Base-by-base conservation (phyloP, 345 rosid genomes). In the Rubroshorea leprosula region DNA sequence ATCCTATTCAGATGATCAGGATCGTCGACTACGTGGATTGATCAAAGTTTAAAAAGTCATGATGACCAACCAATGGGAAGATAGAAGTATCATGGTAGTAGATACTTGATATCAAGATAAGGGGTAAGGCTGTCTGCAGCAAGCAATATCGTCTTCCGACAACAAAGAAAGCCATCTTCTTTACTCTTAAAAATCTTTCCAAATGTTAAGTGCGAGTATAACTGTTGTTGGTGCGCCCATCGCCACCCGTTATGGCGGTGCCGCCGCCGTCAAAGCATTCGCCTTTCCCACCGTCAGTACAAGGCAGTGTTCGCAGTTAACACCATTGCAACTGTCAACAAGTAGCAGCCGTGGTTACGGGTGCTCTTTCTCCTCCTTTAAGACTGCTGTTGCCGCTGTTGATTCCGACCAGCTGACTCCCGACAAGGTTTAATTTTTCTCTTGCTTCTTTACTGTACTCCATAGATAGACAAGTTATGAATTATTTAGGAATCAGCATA, bases 351-450 rank as follows among this genome's bases (percentile, higher is more conserved):
- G 53, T 21, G 44, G 39, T n/a, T 4, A 8, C 31, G 8, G 31
- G 8, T 4, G 31, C 31, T 27, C n/a, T n/a, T n/a, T n/a, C n/a
- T 47, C 71, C 26, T 67, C 76, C 49, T 73, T 75, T n/a, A 74
- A 60, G 57, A 57, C 76, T 8, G 74, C 81, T 23, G 83, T 77
- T 35, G 72, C 83, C 23, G 72, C 85, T 41, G 57, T 72, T 11
- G 78, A 75, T 58, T 75, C 88, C 20, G 49, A 57, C 65, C 68
- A 70, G 39, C 68, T 70, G 65, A 50, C 72, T 49, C 50, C 75
- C 27, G 66, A 60, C 21, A 41, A 70, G 80, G 80, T 74, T 51
- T 13, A 60, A n/a, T 25, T 25, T 44, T 14, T 62, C 39, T 47
- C 19, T 23, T 21, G 16, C 10, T 66, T 26, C 39, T 53, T 51